phyloP scores from a whole-genome alignment of 176 grass and related monocot genomes.

The Juncus inflexus region DNA sequence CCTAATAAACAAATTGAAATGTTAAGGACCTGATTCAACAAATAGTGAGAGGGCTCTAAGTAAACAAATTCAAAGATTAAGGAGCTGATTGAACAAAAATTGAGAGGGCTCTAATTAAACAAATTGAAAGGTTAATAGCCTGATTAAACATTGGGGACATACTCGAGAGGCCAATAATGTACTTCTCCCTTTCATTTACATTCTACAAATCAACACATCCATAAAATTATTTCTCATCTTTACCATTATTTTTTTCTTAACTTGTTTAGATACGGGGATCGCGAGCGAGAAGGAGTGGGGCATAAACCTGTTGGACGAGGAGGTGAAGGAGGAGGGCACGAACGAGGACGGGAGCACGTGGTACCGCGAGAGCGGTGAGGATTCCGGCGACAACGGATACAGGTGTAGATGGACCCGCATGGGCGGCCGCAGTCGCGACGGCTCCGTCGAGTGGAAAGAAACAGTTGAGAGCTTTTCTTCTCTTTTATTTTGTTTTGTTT shows the following conservation, averaged over 20 bases:
- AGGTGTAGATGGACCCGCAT: conserved; percentile 89
- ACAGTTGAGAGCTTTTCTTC: conserved; percentile 34
- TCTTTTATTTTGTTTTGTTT: conserved; percentile 23
- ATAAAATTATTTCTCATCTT: conserved; percentile 63
- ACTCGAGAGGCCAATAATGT: too few relatives aligned
- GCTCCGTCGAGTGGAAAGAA: conserved; percentile 79
- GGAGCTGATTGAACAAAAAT: too few relatives aligned
- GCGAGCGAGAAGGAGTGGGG: conserved; percentile 99
- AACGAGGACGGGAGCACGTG: conserved; percentile 96
- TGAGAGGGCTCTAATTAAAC: too few relatives aligned
- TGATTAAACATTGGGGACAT: too few relatives aligned
- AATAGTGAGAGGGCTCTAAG: too few relatives aligned
- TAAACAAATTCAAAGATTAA: too few relatives aligned
- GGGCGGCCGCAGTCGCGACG: conserved; percentile 79
- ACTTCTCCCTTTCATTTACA: too few relatives aligned
- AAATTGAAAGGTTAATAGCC: too few relatives aligned
- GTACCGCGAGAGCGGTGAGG: conserved; percentile 82
- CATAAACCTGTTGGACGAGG: conserved; percentile 87
- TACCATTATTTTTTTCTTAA: conserved; percentile 5
- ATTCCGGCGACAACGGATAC: conserved; percentile 72
- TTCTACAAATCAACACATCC: neutral
- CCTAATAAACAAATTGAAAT: too few relatives aligned
- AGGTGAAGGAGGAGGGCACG: conserved; percentile 64
- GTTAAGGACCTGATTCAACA: too few relatives aligned
- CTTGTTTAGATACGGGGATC: conserved; percentile 93